Conservation (phyloP, 129 eudicot genomes). For the Lactuca sativa region DNA sequence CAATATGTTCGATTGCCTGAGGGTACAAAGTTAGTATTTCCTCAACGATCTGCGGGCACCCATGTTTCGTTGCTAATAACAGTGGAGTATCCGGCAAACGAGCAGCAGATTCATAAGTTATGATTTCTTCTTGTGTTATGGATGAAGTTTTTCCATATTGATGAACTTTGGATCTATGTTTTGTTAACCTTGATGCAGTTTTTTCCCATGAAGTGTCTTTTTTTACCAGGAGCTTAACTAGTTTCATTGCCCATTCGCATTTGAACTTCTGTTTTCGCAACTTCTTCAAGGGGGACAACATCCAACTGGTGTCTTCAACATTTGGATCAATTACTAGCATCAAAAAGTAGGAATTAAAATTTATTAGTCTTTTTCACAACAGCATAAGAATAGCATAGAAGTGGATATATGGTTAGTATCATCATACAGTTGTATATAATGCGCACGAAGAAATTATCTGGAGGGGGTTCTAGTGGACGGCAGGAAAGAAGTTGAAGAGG, state of each 20-base stretch:
- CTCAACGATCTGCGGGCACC: conserved; percentile 26
- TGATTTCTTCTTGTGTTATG: neutral
- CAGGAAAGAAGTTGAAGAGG: conserved; percentile 48
- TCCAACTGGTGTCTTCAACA: conserved; percentile 28
- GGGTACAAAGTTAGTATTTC: conserved; percentile 32
- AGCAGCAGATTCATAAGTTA: neutral
- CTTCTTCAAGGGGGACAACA: conserved; percentile 20
- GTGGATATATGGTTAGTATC: conserved; percentile 13
- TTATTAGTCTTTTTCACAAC: neutral
- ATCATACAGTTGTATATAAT: conserved; percentile 27
- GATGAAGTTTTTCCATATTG: conserved; percentile 17
- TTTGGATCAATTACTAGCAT: conserved; percentile 19
- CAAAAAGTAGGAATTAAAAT: neutral
- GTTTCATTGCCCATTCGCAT: conserved; percentile 23
- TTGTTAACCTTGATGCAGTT: neutral
- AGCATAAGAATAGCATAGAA: neutral
- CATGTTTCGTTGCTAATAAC: conserved; percentile 36
- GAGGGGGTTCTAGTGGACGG: conserved; percentile 15
- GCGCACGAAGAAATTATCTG: neutral
- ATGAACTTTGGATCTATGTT: conserved; percentile 9
- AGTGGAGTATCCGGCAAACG: conserved; percentile 35
- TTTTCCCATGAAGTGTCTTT: conserved; percentile 35
- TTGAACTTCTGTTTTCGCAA: neutral
- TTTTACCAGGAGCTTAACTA: conserved; percentile 24
- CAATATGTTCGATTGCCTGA: conserved; percentile 44